Base-by-base conservation (phyloP, 208 protist species). In the Leishmania martiniquensis region DNA sequence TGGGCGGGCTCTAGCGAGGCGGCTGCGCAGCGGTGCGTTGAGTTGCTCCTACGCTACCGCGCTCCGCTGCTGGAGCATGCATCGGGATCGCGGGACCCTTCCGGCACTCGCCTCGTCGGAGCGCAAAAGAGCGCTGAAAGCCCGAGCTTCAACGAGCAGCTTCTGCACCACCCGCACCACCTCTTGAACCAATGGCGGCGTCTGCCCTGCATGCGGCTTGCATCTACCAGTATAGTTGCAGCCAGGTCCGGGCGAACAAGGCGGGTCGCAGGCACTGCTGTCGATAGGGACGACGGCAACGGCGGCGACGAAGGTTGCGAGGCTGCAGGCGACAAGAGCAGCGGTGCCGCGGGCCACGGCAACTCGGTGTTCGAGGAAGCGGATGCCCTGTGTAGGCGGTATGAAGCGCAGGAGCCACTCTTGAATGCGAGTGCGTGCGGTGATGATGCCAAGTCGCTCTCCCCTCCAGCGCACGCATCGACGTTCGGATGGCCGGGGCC, bases 161-260 rank as follows among this genome's bases (percentile, higher is more conserved):
- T 84, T 34, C 52, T 84, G 42, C 60, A 39, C n/a, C 44, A 72
- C 69, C 13, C 45, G 10, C 49, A 0, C 32, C 59, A 17, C 6
- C 75, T 84, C 0, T 54, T 84, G 59, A 34, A 60, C 32, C 71
- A 76, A 70, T 84, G 80, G 80, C 77, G 75, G 34, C 75, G 62
- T 13, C 80, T 84, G 37, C 59, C 66, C 29, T 84, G 75, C 63
- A 76, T 84, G 80, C 80, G 70, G 1, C 34, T 74, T 10, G 70
- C 37, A 15, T 22, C 70, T 32, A 29, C 29, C 17, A 10, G 29
- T 15, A 7, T 37, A 42, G 9, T 52, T 13, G n/a, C 39, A 17
- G 42, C 42, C 12, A 17, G 65, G 29, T 47, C 22, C 22, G 20
- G 9, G 17, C 65, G 1, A 29, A 29, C 25, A 47, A 12, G 2